Evolutionary conservation across 1,284 basidiomycete genomes (phyloP).

Genomic region (Fomitiporia mediterranea): DNA sequence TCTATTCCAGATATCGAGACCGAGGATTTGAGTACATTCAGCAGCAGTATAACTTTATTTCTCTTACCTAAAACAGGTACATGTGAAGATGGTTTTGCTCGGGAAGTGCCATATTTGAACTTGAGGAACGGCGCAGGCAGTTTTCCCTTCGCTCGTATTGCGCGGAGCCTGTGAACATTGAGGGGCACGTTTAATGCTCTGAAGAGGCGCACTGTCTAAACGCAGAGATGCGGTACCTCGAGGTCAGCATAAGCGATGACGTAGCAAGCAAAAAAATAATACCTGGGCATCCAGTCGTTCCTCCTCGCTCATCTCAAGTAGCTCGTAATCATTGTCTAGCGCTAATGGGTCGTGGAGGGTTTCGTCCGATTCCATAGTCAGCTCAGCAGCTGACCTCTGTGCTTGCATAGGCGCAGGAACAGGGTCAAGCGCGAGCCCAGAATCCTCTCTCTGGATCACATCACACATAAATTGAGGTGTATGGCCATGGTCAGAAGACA

Average conservation of each 20-base stretch:
- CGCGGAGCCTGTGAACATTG: conserved; percentile 10
- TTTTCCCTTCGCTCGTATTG: conserved; percentile 8
- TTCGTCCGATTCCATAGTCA: background rate
- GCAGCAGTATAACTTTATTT: background rate
- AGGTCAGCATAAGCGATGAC: too few relatives aligned
- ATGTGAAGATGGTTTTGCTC: background rate
- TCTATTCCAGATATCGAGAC: background rate
- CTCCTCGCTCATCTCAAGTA: conserved; percentile 3
- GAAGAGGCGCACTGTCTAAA: conserved; percentile 9
- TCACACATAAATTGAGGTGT: background rate
- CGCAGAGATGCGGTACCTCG: background rate
- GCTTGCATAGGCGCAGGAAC: background rate
- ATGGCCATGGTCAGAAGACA: background rate
- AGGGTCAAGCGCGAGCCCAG: conserved; percentile 7
- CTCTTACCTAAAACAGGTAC: background rate
- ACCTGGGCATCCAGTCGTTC: conserved; percentile 3
- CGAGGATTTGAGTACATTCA: background rate
- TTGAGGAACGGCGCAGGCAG: conserved; percentile 9
- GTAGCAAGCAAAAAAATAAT: background rate
- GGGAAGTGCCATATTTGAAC: conserved; percentile 1
- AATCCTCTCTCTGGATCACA: background rate
- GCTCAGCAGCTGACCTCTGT: background rate
- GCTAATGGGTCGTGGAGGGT: background rate
- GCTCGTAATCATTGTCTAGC: background rate
- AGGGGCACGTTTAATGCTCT: conserved; percentile 11